Evolutionary conservation across 2,329 filamentous ascomycete genomes (phyloP), one percentile per base, ranked within the genome.

Genomic region (Cladosporium sp.): DNA sequence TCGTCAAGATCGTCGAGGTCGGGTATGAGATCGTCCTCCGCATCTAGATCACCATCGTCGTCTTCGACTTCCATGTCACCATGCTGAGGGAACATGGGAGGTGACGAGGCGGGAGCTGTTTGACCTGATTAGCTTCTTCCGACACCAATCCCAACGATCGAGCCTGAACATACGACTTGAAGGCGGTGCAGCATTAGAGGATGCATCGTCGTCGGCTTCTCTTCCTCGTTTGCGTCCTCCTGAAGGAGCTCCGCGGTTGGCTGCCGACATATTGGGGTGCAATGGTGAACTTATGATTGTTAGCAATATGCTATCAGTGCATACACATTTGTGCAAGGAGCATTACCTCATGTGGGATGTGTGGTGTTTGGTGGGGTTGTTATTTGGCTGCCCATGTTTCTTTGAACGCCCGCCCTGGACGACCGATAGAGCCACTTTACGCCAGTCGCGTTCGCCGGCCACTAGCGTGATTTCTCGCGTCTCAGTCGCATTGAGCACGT

Each of bases 181-280:
- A 22, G 84, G 83, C 63, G 84, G 83, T 62, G 79, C 78, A 53
- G 78, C 80, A 15, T 77, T 73, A 17, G 83, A 84, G 25, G 83
- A 84, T 40, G 77, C 42, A 79, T 69, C 82, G 67, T 85, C 81
- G 65, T 87, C 85, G 59, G 81, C 80, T 66, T 88, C 86, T 74
- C 86, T 80, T 35, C 80, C 78, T 66, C 86, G 82, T 73, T 89
- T 89, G 60, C 83, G 79, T 61, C 80, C 75, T 63, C 76, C 80
- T 62, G 76, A 66, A 54, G 75, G 76, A 17, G 75, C 74, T 54
- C 90, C 90, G 65, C 90, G 85, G 75, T 96, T 96, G 67, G 87
- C 91, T 63, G 91, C 92, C 60, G 87, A 85, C 80, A 89, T 88
- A 75, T 86, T 91, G 66, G 86, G 82, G 74, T 88, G 86, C 60